phyloP scores from a whole-genome alignment of 768 basidiomycete genomes.

The Wakefieldia striispora region DNA sequence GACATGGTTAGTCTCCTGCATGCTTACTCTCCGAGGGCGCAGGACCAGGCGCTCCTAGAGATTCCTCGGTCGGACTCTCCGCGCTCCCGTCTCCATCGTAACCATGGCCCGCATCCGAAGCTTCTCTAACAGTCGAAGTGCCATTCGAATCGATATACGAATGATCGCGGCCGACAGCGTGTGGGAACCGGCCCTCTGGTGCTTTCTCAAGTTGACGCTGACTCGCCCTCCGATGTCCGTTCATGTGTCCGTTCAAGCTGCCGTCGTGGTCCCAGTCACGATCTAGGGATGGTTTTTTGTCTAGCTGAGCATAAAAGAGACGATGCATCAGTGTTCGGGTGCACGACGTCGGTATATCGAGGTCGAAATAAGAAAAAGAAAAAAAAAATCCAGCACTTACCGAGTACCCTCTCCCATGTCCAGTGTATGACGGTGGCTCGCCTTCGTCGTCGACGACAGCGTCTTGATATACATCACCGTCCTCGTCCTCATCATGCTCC shows the following conservation, averaged over 20 bases:
- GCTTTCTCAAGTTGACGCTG: conserved; percentile 73
- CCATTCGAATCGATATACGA: conserved; percentile 9
- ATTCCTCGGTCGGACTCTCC: conserved; percentile 3
- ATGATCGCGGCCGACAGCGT: conserved; percentile 5
- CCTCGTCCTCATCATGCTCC: conserved; percentile 48
- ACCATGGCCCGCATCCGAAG: conserved; percentile 9
- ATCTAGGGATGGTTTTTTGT: conserved; percentile 39
- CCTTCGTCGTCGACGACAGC: conserved; percentile 40
- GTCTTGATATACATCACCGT: conserved; percentile 46
- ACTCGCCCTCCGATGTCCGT: conserved; percentile 43
- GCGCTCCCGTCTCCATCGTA: conserved; percentile 6
- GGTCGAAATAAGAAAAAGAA: neutral
- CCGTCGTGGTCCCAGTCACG: neutral
- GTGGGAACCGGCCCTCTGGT: conserved; percentile 53
- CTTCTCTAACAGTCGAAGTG: conserved; percentile 6
- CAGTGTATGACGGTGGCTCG: conserved; percentile 56
- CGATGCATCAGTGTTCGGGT: conserved; percentile 2
- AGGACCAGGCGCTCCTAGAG: conserved; percentile 24
- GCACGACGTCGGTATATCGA: neutral
- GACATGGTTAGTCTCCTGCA: conserved; percentile 30
- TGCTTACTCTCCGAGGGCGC: conserved; percentile 35
- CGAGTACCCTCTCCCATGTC: conserved; percentile 43
- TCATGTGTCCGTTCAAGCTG: conserved; percentile 1
- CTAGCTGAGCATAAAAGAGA: conserved; percentile 35
- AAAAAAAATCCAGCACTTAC: conserved; percentile 40